These are phyloP conservation scores for Nicotiana tabacum DNA, from an alignment of 257 asterid genomes.

Conservation along the genomic window DNA sequence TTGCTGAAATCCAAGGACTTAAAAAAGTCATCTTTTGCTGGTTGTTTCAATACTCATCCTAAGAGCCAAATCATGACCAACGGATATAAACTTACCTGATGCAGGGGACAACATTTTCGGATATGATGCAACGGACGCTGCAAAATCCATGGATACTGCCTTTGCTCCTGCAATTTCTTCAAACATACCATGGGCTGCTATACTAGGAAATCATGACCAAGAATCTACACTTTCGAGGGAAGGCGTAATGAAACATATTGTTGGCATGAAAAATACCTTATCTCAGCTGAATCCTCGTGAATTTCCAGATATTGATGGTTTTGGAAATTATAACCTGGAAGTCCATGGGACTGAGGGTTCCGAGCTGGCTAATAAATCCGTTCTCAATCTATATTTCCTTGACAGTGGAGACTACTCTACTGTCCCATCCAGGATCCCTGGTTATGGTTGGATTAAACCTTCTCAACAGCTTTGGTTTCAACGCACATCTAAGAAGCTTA, in stretches of 20 bases:
- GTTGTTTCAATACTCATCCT: background rate
- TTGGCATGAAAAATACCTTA: conserved; percentile 66
- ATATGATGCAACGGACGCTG: conserved; percentile 65
- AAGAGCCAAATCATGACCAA: background rate
- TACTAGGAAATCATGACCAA: conserved; percentile 93
- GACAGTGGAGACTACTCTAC: conserved; percentile 94
- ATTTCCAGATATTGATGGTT: conserved; percentile 61
- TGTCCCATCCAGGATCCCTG: conserved; percentile 59
- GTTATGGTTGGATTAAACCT: conserved; percentile 91
- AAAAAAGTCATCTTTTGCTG: background rate
- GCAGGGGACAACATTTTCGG: conserved; percentile 93
- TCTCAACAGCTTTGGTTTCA: conserved; percentile 93
- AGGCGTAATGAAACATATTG: conserved; percentile 73
- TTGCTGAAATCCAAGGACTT: background rate
- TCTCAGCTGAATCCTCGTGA: conserved; percentile 63
- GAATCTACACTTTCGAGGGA: conserved; percentile 72
- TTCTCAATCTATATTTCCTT: conserved; percentile 76
- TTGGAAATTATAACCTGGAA: conserved; percentile 84
- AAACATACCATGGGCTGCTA: conserved; percentile 88
- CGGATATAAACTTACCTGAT: background rate
- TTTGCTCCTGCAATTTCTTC: conserved; percentile 73
- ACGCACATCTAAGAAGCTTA: conserved; percentile 53
- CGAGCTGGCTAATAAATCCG: conserved; percentile 51
- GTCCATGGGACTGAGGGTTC: conserved; percentile 66
- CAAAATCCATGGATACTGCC: conserved; percentile 68